These are phyloP conservation scores for Escovopsis weberi DNA, from an alignment of 2,329 filamentous ascomycete species.

Conservation along the genomic window DNA sequence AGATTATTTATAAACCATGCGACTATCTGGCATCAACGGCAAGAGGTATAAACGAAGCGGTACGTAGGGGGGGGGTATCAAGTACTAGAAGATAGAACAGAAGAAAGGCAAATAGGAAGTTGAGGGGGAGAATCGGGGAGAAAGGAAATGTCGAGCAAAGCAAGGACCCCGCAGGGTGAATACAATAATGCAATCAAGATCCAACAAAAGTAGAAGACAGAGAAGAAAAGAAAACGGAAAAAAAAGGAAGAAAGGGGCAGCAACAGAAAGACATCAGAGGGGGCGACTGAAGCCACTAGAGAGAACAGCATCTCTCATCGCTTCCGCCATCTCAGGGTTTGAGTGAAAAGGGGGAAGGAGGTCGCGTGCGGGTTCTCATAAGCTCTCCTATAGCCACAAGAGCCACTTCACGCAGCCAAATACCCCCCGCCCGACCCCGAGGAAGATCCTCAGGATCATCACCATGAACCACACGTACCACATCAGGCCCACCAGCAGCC, in stretches of 20 bases:
- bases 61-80: background rate
- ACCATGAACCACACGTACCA: slow-evolving; percentile 92
- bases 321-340: background rate
- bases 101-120: slow-evolving; percentile 3
- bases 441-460: slow-evolving; percentile 53
- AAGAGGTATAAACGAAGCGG: no score
- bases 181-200: background rate
- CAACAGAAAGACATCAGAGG: background rate
- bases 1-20: no score
- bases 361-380: background rate
- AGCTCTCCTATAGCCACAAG: slow-evolving; percentile 49
- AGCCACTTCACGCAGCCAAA: slow-evolving; percentile 59
- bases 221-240: slow-evolving; percentile 2
- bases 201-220: slow-evolving; percentile 1
- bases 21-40: slow-evolving; percentile 1
- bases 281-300: background rate
- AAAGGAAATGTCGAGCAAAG: background rate
- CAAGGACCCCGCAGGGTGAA: no score
- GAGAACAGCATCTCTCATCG: background rate
- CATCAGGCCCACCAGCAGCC: slow-evolving; percentile 75
- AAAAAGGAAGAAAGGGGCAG: background rate
- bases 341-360: background rate
- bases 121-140: background rate
- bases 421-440: slow-evolving; percentile 46
- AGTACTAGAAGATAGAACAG: slow-evolving; percentile 3